Evolutionary conservation across 1,139 yeast genomes (phyloP).

Genomic region (Yamadazyma atlantica): DNA sequence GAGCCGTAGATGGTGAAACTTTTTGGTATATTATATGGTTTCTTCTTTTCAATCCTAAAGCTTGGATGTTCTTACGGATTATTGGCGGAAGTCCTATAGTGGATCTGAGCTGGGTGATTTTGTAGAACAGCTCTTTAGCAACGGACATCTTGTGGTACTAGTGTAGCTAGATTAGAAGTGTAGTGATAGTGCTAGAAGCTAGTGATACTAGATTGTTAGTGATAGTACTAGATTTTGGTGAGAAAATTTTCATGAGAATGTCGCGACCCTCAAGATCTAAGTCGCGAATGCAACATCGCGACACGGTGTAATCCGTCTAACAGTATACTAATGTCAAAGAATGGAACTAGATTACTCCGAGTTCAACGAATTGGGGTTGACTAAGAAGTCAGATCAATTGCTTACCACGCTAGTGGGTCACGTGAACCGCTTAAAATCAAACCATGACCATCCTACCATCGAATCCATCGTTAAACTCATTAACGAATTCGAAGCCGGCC

Average conservation of each 20-base stretch:
- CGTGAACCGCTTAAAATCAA: not conserved
- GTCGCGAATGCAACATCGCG: too few relatives aligned
- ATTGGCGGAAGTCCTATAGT: slow-evolving; percentile 81
- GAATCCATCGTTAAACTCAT: slow-evolving; percentile 12
- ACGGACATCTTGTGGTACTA: slow-evolving; percentile 2
- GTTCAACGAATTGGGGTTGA: not conserved
- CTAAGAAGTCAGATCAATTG: not conserved
- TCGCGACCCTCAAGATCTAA: not conserved
- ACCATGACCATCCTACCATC: not conserved
- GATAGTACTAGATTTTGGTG: not conserved
- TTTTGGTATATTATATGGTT: slow-evolving; percentile 72
- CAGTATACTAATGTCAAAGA: too few relatives aligned
- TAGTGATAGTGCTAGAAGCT: not conserved
- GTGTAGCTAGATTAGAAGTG: slow-evolving; percentile 1
- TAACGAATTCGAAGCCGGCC: slow-evolving; percentile 55
- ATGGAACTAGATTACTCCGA: too few relatives aligned
- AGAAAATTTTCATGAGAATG: slow-evolving; percentile 2
- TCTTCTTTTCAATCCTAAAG: slow-evolving; percentile 75
- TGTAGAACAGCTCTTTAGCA: slow-evolving; percentile 34
- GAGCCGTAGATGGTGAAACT: slow-evolving; percentile 80
- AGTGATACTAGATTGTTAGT: not conserved
- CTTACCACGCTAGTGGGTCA: not conserved
- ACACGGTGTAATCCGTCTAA: too few relatives aligned
- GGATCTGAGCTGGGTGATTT: slow-evolving; percentile 77
- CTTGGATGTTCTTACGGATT: slow-evolving; percentile 61